Conservation (phyloP, 1,139 yeast genomes). For the Yamadazyma kanchanaburiensis region DNA sequence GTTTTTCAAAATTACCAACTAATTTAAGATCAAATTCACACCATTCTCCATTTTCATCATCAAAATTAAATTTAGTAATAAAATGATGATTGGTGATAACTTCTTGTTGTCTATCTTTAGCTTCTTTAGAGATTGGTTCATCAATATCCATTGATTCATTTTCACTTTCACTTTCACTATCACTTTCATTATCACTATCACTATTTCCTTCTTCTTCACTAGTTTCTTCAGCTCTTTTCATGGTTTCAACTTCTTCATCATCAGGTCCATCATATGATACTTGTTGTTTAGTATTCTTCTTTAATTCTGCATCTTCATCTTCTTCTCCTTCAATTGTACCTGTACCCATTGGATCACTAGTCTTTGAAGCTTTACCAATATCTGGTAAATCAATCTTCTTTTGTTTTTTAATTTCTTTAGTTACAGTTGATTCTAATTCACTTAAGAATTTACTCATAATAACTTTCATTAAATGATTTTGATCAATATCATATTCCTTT, state of each 20-base stretch:
- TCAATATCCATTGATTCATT: slow-evolving; percentile 21
- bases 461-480: slow-evolving; percentile 71
- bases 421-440: slow-evolving; percentile 67
- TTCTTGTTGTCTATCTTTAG: slow-evolving; percentile 82
- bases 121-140: slow-evolving; percentile 47
- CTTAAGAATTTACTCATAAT: slow-evolving; percentile 63
- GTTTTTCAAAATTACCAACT: slow-evolving; percentile 77
- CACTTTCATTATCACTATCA: slow-evolving; percentile 18
- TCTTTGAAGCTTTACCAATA: slow-evolving; percentile 71
- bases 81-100: slow-evolving; percentile 71
- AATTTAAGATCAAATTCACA: slow-evolving; percentile 85
- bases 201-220: slow-evolving; percentile 53
- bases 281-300: slow-evolving; percentile 70
- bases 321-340: slow-evolving; percentile 40
- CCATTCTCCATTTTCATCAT: slow-evolving; percentile 87
- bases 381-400: slow-evolving; percentile 57
- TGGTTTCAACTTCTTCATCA: slow-evolving; percentile 85
- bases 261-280: slow-evolving; percentile 94
- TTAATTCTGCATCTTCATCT: slow-evolving; percentile 63
- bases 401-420: slow-evolving; percentile 82
- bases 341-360: slow-evolving; percentile 38
- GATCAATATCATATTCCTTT: slow-evolving; percentile 83
- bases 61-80: slow-evolving; percentile 81
- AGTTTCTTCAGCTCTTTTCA: slow-evolving; percentile 76
- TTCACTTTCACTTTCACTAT: slow-evolving; percentile 15